These are phyloP conservation scores for Plasmodium fragile DNA, from an alignment of 169 alveolate species.

Conservation along the genomic window DNA sequence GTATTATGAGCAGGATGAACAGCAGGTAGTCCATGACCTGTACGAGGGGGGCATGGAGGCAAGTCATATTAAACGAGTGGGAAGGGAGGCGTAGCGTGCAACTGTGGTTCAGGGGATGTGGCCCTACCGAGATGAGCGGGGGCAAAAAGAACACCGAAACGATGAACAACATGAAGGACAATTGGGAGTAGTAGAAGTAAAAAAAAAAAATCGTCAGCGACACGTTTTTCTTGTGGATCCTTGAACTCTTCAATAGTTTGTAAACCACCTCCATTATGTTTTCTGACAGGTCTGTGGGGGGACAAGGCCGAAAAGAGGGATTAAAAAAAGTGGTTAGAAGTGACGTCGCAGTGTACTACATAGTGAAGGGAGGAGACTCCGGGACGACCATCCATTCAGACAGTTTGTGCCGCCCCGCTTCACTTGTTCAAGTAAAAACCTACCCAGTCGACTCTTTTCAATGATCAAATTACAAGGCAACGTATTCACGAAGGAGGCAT, in stretches of 20 bases:
- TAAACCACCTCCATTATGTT: constrained; percentile 61
- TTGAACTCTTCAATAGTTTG: constrained; percentile 44
- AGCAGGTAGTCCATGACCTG: constrained; percentile 41
- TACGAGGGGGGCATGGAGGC: not conserved
- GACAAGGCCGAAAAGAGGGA: not conserved
- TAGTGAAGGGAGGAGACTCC: not conserved
- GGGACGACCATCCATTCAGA: not conserved
- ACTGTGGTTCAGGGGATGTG: not conserved
- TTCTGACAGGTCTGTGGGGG: constrained; percentile 27
- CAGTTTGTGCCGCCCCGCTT: not conserved
- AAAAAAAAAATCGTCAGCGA: constrained; percentile 38
- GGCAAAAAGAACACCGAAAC: constrained; percentile 30
- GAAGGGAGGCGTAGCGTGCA: not conserved
- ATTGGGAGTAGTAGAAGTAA: constrained; percentile 45
- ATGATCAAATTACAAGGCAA: constrained; percentile 39
- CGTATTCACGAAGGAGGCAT: constrained; percentile 52
- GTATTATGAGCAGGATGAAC: constrained; percentile 25
- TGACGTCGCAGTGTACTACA: not conserved
- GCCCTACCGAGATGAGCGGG: constrained; percentile 62
- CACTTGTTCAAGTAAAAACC: not conserved
- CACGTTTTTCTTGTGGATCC: constrained; percentile 60
- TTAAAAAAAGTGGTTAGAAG: not conserved
- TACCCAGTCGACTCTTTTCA: constrained; percentile 43
- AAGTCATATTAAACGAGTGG: not conserved
- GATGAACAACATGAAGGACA: constrained; percentile 35